Base-by-base conservation (phyloP, 768 basidiomycete genomes). In the Lentinula aciculospora region DNA sequence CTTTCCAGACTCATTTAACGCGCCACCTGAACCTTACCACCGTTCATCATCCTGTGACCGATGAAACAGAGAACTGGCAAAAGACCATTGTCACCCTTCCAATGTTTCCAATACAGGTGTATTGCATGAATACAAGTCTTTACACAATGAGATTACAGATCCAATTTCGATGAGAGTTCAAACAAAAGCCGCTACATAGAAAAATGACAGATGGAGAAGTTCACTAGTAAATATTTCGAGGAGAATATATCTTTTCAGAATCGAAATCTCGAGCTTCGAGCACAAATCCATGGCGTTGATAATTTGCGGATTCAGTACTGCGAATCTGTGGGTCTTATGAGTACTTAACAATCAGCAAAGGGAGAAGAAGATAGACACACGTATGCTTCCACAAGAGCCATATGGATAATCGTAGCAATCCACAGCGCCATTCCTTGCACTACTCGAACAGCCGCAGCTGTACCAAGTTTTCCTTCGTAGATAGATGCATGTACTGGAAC, bases 341-440 rank as follows among this genome's bases (percentile, higher is more conserved):
- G 51, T 5, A 54, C 23, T 27, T 1, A 10, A 36, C 23, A 13
- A n/a, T 21, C 36, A 37, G n/a, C 23, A 9, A 27, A 23, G 28
- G 32, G 19, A 25, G 9, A 12, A 28, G 9, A 19, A 25, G 31
- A 58, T 23, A n/a, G 4, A 61, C 67, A 25, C 37, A 66, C 67
- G 45, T 68, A 68, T 34, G 54, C 40, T 56, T 69, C 68, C 19
- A 63, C 61, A 27, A 56, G 65, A 32, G 64, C 58, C 27, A 65
- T 56, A 37, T 67, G 66, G 2, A 67, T 58, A 13, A 67, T 47
- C 4, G 58, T 65, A 13, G 62, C 65, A 25, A 69, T 57, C 68
- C 68, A 69, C 48, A 69, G 27, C 1, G 65, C 60, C 66, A 69
- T 66, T 31, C 67, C 68, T 7, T 56, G 45, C 0, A 62, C 61